These are phyloP conservation scores for Phaeomoniella chlamydospora DNA, from an alignment of 2,329 filamentous ascomycete species.

Conservation along the genomic window DNA sequence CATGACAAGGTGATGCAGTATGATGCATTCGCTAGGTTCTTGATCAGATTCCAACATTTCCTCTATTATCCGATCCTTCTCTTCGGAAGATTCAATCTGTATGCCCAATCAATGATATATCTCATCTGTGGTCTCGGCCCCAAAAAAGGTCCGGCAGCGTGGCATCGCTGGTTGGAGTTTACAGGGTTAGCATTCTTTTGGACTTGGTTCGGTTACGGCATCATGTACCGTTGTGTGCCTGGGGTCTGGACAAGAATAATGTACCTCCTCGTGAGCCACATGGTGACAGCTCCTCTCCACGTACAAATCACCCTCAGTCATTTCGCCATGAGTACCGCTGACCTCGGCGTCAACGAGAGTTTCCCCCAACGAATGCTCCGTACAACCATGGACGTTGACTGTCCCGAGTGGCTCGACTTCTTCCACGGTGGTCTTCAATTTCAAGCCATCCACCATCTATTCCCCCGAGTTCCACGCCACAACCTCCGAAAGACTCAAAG, in stretches of 20 bases:
- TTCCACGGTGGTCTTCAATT: slow-evolving; percentile 83
- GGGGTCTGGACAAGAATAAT: slow-evolving; percentile 52
- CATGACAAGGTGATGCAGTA: slow-evolving; percentile 71
- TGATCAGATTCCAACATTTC: slow-evolving; percentile 63
- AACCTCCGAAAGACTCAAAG: slow-evolving; percentile 64
- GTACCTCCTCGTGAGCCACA: slow-evolving; percentile 68
- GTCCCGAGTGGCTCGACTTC: slow-evolving; percentile 76
- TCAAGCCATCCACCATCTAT: slow-evolving; percentile 77
- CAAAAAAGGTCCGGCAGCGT: slow-evolving; percentile 62
- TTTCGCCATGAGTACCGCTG: slow-evolving; percentile 84
- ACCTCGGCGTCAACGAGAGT: slow-evolving; percentile 69
- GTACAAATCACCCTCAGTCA: slow-evolving; percentile 85
- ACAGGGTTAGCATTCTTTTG: slow-evolving; percentile 68
- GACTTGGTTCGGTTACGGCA: slow-evolving; percentile 72
- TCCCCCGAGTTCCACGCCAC: slow-evolving; percentile 69
- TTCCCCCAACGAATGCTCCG: slow-evolving; percentile 85
- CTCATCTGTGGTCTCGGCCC: slow-evolving; percentile 57
- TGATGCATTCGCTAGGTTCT: slow-evolving; percentile 55
- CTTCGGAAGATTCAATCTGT: slow-evolving; percentile 78
- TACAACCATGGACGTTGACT: slow-evolving; percentile 89
- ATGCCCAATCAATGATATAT: slow-evolving; percentile 66
- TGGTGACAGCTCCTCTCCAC: slow-evolving; percentile 68
- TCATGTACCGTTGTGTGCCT: slow-evolving; percentile 61
- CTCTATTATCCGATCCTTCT: slow-evolving; percentile 71
- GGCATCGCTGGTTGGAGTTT: slow-evolving; percentile 72